These are phyloP conservation scores for Hypoxylon cercidicola DNA, from an alignment of 495 filamentous ascomycete species.

Conservation along the genomic window DNA sequence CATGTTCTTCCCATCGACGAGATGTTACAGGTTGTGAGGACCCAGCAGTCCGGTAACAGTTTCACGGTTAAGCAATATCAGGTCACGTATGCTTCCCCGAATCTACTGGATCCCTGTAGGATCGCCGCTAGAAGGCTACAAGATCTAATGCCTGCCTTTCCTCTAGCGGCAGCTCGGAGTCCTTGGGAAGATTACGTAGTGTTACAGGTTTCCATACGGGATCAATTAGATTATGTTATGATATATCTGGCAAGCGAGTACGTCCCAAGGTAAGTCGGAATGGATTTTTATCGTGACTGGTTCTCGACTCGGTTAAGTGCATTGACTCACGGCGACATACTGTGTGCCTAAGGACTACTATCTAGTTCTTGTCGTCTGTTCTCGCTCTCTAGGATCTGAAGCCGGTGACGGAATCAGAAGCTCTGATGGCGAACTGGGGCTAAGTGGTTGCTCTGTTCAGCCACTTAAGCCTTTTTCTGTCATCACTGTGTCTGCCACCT, in stretches of 20 bases:
- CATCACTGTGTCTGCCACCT: no score
- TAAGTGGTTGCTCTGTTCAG: no score
- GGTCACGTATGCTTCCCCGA: slow-evolving; percentile 34
- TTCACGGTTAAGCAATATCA: slow-evolving; percentile 39
- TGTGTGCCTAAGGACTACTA: slow-evolving; percentile 4
- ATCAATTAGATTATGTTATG: slow-evolving; percentile 19
- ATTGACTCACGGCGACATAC: slow-evolving; percentile 37
- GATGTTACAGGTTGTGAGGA: slow-evolving; percentile 39
- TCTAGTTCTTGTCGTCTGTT: slow-evolving; percentile 5
- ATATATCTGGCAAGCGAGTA: slow-evolving; percentile 6
- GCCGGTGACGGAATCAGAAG: no score
- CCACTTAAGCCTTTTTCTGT: no score
- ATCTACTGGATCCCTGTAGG: slow-evolving; percentile 23
- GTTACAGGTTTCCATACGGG: slow-evolving; percentile 13
- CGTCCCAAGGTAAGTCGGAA: slow-evolving; percentile 22
- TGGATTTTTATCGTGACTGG: slow-evolving; percentile 24
- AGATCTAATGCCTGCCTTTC: slow-evolving; percentile 15
- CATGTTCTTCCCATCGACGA: slow-evolving; percentile 30
- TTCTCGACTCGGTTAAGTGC: slow-evolving; percentile 28
- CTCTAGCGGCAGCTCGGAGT: slow-evolving; percentile 15
- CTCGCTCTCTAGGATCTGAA: not conserved
- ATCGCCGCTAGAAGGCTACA: slow-evolving; percentile 8
- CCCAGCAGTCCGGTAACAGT: slow-evolving; percentile 48
- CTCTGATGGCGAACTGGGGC: no score
- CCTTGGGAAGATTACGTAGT: slow-evolving; percentile 10